phyloP scores from a whole-genome alignment of 2,329 filamentous ascomycete genomes.

The Arthrobotrys megalospora region DNA sequence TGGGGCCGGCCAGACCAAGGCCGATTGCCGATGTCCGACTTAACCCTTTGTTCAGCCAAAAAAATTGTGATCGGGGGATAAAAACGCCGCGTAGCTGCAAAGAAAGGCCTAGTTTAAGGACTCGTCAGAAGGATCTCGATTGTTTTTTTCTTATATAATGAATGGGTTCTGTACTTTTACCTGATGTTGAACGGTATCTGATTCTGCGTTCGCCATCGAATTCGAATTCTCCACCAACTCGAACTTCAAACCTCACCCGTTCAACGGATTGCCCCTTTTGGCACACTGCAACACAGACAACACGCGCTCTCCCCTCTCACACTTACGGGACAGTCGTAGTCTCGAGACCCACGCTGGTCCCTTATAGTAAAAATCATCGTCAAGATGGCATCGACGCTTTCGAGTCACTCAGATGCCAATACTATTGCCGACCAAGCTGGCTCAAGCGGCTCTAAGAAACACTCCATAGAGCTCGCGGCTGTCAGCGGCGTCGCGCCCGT shows the following conservation, averaged over 20 bases:
- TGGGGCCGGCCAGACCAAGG: conserved; percentile 3
- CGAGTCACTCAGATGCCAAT: conserved; percentile 38
- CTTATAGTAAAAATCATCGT: conserved; percentile 2
- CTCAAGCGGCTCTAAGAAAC: neutral
- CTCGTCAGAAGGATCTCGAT: conserved; percentile 19
- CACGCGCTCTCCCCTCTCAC: neutral
- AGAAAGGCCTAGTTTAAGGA: neutral
- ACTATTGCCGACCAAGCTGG: conserved; percentile 19
- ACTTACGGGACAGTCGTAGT: neutral
- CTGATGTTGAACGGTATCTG: neutral
- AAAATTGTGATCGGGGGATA: conserved; percentile 13
- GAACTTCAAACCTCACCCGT: too few species aligned
- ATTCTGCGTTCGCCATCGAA: neutral
- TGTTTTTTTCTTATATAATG: conserved; percentile 19
- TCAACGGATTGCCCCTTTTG: conserved; percentile 31
- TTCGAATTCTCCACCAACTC: neutral
- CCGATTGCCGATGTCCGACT: conserved; percentile 46
- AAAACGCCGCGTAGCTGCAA: neutral
- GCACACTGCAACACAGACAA: conserved; percentile 11
- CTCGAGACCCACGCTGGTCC: neutral
- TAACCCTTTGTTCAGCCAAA: conserved; percentile 7
- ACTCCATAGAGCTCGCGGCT: conserved; percentile 35
- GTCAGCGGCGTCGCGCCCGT: neutral
- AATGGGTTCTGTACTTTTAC: neutral
- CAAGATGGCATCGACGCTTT: conserved; percentile 48